Base-by-base conservation (phyloP, 1,139 yeast species). In the Saccharomyces hybrid region DNA sequence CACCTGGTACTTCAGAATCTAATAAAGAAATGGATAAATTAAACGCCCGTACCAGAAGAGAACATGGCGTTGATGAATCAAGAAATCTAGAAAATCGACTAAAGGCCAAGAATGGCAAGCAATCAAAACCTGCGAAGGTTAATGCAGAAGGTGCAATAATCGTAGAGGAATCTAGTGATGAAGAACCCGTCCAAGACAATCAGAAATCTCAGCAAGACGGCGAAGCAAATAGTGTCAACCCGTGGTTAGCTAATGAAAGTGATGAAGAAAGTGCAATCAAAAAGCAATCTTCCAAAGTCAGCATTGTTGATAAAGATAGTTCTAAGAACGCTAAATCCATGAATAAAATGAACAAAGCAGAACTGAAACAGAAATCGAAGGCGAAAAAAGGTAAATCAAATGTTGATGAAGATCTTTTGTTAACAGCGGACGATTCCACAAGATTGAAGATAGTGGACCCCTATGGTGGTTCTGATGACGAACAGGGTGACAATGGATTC, bases 1-100 rank as follows among this genome's bases (percentile, higher is more conserved):
- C 90, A 3, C 96, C 97, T 5, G 80, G 81, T 23, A 83, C 86
- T 16, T 69, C 77, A 16, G 72, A 74, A 38, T 69, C 75, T 31
- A 75, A 75, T 31, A 71, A 71, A 13, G 81, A 76, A 25, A 69
- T 78, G 57, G 73, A 76, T 20, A 76, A 75, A 42, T 60, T 75
- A 2, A 50, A 48, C 9, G 50, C 42, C 13, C 77, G 77, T 62
- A 70, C 78, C 30, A 53, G 73, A 46, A 76, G 78, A 30, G 90
- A 86, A 58, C 67, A 78, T 50, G 78, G 77, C 32, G 79, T 76
- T 38, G 93, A 86, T 57, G 79, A 81, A 48, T 73, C 79, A 6
- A 76, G 75, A 56, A 73, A 75, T 52, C 69, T 84, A 52, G 71
- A 67, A 3, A 76, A 75, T 52, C 74, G 76, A 63, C 62, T 81